Conservation (phyloP, 306 rosid genomes). For the Lablab purpureus region DNA sequence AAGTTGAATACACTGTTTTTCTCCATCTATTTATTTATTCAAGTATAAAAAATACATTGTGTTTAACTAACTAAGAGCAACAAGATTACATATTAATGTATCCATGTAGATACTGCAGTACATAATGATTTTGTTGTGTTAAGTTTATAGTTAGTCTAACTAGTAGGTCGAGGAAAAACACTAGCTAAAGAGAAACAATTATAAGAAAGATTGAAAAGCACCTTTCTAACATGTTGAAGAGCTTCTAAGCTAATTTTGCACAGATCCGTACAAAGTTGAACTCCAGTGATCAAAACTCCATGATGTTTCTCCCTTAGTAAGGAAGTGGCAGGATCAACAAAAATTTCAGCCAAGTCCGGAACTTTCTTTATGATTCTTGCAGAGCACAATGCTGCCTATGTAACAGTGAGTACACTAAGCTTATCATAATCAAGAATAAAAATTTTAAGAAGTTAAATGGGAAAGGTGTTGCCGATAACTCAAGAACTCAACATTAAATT, state of each 20-base stretch:
- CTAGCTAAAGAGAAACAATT: background rate
- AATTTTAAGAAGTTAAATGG: background rate
- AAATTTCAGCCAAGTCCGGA: constrained; percentile 20
- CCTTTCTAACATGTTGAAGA: constrained; percentile 57
- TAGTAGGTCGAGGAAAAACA: background rate
- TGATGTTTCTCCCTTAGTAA: constrained; percentile 92
- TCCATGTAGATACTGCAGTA: background rate
- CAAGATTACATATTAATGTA: background rate
- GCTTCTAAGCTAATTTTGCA: constrained; percentile 77
- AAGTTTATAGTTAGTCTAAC: background rate
- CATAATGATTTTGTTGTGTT: background rate
- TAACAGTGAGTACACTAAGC: background rate
- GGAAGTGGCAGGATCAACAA: constrained; percentile 35
- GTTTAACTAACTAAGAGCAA: background rate
- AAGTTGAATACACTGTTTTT: no score
- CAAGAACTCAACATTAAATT: background rate
- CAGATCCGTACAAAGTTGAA: constrained; percentile 88
- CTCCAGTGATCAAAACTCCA: constrained; percentile 86
- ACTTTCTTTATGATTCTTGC: constrained; percentile 22
- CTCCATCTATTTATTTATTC: no score
- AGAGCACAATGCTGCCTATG: constrained; percentile 26
- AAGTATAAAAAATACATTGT: background rate
- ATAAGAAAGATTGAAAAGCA: background rate
- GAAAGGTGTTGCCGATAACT: background rate
- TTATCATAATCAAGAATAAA: background rate